A percentile compares a stretch with the other conserved stretches of the same genome.
Conservation (phyloP, 2,329 filamentous ascomycete genomes). For the Aspergillus alliaceus region DNA sequence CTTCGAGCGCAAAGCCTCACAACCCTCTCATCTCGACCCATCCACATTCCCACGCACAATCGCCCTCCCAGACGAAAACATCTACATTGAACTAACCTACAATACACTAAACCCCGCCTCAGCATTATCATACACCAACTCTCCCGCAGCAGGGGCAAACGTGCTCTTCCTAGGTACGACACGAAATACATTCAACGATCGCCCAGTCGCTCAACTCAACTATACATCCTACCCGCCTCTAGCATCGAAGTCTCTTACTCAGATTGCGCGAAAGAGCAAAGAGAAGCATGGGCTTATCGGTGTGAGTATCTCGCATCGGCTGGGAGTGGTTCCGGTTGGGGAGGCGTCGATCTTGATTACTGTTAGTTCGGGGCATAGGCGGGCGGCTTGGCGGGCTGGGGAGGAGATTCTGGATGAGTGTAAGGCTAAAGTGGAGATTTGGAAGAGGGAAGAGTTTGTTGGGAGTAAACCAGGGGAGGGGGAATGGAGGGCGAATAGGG, state of each 20-base stretch:
- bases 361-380: constrained; percentile 78
- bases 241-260: constrained; percentile 40
- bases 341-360: constrained; percentile 92
- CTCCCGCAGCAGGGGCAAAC: constrained; percentile 46
- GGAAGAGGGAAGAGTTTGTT: constrained; percentile 90
- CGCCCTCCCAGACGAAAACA: constrained; percentile 32
- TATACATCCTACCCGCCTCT: constrained; percentile 46
- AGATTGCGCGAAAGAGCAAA: constrained; percentile 49
- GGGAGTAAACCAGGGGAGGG: constrained; percentile 54
- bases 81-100: constrained; percentile 46
- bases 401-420: constrained; percentile 87
- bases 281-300: constrained; percentile 63
- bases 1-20: neutral
- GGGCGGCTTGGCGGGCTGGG: constrained; percentile 81
- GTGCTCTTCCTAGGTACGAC: constrained; percentile 49
- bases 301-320: constrained; percentile 78
- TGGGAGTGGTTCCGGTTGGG: constrained; percentile 83
- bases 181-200: constrained; percentile 43
- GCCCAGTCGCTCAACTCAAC: constrained; percentile 44
- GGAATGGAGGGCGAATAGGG: constrained; percentile 84
- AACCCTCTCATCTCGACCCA: constrained; percentile 37
- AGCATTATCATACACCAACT: constrained; percentile 38
- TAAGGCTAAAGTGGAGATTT: constrained; percentile 87
- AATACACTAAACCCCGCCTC: constrained; percentile 35
- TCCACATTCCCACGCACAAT: constrained; percentile 41